A percentile compares a stretch with the other conserved stretches of the same genome.
Conservation (phyloP, 2,329 filamentous ascomycete genomes). For the Cadophora gregata region DNA sequence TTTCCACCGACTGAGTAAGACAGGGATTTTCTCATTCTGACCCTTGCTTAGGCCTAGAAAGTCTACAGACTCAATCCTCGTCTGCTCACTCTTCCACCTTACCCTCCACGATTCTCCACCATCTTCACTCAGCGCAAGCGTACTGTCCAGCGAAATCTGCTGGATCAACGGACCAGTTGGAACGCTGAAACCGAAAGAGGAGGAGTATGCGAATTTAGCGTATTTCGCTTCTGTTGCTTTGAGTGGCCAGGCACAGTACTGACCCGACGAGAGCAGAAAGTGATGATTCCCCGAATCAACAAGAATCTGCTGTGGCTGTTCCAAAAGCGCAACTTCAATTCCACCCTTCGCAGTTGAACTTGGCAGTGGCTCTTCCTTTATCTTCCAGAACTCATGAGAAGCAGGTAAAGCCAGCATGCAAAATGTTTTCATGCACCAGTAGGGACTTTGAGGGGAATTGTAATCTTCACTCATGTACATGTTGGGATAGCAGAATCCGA, state of each 20-base stretch:
- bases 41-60: background rate
- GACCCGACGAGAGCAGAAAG: slow-evolving; percentile 50
- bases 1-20: slow-evolving; percentile 32
- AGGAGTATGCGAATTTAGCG: slow-evolving; percentile 56
- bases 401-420: slow-evolving; percentile 48
- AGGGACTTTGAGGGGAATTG: slow-evolving; percentile 61
- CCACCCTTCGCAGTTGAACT: background rate
- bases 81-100: slow-evolving; percentile 35
- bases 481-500: slow-evolving; percentile 51
- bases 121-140: slow-evolving; percentile 34
- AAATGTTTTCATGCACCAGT: slow-evolving; percentile 60
- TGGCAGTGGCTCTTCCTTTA: slow-evolving; percentile 48
- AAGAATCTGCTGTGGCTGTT: slow-evolving; percentile 52
- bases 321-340: slow-evolving; percentile 25
- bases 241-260: slow-evolving; percentile 48
- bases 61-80: slow-evolving; percentile 13
- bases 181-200: slow-evolving; percentile 53
- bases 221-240: slow-evolving; percentile 54
- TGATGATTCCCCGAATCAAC: slow-evolving; percentile 50
- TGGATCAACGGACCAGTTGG: slow-evolving; percentile 46
- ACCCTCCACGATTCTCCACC: slow-evolving; percentile 38
- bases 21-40: slow-evolving; percentile 19
- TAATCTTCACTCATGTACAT: slow-evolving; percentile 63
- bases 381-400: slow-evolving; percentile 53
- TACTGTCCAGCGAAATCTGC: slow-evolving; percentile 43